These are phyloP conservation scores for Nicotiana benthamiana DNA, from an alignment of 257 asterid genomes.

Conservation along the genomic window DNA sequence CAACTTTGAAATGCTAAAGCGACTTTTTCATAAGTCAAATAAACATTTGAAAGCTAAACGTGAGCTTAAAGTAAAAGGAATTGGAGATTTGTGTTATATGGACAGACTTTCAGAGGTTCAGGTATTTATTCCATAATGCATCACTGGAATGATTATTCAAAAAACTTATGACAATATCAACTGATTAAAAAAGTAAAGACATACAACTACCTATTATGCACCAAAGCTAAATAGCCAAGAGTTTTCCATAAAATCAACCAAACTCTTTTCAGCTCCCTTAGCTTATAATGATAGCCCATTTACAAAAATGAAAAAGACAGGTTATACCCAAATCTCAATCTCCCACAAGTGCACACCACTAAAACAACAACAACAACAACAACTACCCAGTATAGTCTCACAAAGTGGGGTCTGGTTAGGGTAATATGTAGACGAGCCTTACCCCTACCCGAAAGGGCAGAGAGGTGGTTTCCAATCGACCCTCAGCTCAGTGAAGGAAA, in stretches of 20 bases:
- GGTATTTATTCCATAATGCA: not conserved
- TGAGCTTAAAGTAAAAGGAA: not conserved
- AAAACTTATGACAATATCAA: not conserved
- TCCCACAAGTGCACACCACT: not conserved
- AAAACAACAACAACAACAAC: no score
- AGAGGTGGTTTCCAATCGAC: no score
- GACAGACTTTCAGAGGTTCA: not conserved
- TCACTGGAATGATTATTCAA: not conserved
- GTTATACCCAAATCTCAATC: not conserved
- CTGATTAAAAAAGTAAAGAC: not conserved
- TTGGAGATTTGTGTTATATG: not conserved
- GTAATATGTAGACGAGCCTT: no score
- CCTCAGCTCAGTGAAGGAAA: no score
- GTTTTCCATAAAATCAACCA: constrained; percentile 1
- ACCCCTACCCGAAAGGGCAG: no score
- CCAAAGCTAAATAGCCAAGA: not conserved
- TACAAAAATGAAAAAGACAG: no score
- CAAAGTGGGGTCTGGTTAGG: no score
- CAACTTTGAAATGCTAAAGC: not conserved
- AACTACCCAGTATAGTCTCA: no score
- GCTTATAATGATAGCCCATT: not conserved
- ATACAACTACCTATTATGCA: not conserved
- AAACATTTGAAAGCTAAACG: not conserved
- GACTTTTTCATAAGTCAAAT: not conserved
- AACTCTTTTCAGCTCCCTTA: not conserved